These are phyloP conservation scores for Albophoma yamanashiensis DNA, from an alignment of 2,329 filamentous ascomycete species.

Conservation along the genomic window DNA sequence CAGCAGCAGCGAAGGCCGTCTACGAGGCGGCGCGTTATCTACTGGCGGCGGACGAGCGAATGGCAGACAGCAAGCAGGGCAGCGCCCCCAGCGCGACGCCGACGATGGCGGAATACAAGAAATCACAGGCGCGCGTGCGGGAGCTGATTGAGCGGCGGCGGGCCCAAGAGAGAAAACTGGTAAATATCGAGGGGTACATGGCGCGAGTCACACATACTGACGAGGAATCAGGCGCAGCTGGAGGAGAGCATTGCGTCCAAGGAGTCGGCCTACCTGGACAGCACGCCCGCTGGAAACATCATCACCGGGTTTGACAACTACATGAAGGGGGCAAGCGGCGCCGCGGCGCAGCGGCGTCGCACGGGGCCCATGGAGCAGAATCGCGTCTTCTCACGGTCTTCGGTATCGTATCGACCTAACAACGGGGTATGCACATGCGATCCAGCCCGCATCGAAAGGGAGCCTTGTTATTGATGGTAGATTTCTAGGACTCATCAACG, in stretches of 20 bases:
- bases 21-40: background rate
- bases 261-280: conserved; percentile 83
- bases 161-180: conserved; percentile 25
- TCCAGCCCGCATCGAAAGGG: background rate
- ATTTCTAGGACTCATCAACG: conserved; percentile 28
- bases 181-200: conserved; percentile 5
- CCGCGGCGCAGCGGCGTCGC: conserved; percentile 52
- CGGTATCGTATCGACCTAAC: conserved; percentile 47
- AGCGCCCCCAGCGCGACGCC: conserved; percentile 16
- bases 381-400: conserved; percentile 60
- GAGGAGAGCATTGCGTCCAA: conserved; percentile 79
- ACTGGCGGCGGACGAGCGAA: conserved; percentile 7
- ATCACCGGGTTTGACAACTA: conserved; percentile 97
- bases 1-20: background rate
- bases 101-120: conserved; percentile 37
- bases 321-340: conserved; percentile 73
- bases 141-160: conserved; percentile 34
- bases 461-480: background rate
- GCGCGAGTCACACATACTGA: background rate
- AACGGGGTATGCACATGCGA: conserved; percentile 17
- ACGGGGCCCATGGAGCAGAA: conserved; percentile 57
- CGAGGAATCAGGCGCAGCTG: conserved; percentile 19
- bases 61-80: conserved; percentile 22
- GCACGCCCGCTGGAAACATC: conserved; percentile 84
- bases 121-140: conserved; percentile 36